Base-by-base conservation (phyloP, 129 eudicot species). In the Oenanthe sinensis region DNA sequence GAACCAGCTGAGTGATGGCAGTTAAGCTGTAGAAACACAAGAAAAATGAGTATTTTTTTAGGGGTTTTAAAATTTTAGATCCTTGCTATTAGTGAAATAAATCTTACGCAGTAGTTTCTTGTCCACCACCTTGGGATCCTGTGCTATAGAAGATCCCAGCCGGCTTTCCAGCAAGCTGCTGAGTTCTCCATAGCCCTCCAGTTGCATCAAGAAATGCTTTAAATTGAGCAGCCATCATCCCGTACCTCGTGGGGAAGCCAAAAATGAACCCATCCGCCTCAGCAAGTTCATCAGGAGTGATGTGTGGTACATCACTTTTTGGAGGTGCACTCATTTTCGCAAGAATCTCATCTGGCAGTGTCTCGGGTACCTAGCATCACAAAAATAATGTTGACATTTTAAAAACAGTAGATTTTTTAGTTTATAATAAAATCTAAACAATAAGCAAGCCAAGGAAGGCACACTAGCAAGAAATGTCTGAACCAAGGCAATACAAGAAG, bases 61-160 rank as follows among this genome's bases (percentile, higher is more conserved):
- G 36, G 12, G 71, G 7, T 65, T 65, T 37, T 63, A 12, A 54
- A 9, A 73, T 9, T 2, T 73, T 49, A 45, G 45, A 14, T 45
- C 30, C 48, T 73, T 73, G 24, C 46, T 44, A 87, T 70, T 91
- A 85, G 83, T 58, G 30, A 71, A 33, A 46, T 26, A 42, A 72
- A 79, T 79, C 88, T 78, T 87, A 93, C 93, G 98, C 84, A 0
- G 98, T 90, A 11, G 98, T 93, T 85, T 93, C 98, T 77, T 93
- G 96, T 43, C 98, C 96, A 75, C 98, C 92, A 47, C 96, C 93
- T 87, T 92, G 97, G 81, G 97, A 90, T 67, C 97, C 97, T 20
- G 97, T 92, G 89, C 93, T 87, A 82, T 78, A 88, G 85, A 93
- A 93, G 75, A 93, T 82, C 40, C 96, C 98, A 81, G 98, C 96